These are phyloP conservation scores for Psophocarpus tetragonolobus DNA, from an alignment of 306 rosid genomes.

Conservation along the genomic window DNA sequence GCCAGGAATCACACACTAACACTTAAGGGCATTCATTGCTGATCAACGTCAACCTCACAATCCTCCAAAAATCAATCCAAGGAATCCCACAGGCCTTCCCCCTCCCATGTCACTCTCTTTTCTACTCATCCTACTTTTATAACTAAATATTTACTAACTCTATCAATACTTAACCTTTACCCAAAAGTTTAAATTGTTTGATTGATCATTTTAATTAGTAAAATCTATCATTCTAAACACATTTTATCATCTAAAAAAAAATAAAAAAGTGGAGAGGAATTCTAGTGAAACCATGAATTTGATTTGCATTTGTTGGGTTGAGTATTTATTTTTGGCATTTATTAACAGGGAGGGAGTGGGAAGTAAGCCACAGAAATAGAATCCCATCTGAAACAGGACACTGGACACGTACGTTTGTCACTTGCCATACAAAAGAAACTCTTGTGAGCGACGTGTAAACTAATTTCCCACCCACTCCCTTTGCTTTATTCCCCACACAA, in stretches of 20 bases:
- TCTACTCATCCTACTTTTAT: too few species aligned
- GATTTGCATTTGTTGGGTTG: too few species aligned
- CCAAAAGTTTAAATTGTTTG: too few species aligned
- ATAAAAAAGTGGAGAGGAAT: too few species aligned
- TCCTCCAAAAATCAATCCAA: conserved; percentile 52
- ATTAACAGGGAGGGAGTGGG: neutral
- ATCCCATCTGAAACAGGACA: conserved; percentile 50
- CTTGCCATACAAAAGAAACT: conserved; percentile 57
- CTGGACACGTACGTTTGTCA: conserved; percentile 74
- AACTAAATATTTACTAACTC: too few species aligned
- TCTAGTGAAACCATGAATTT: too few species aligned
- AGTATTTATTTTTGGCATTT: conserved; percentile 32
- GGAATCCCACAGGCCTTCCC: conserved; percentile 26
- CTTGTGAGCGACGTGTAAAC: conserved; percentile 63
- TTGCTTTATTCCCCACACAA: conserved; percentile 41
- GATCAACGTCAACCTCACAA: conserved; percentile 55
- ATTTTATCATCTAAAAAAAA: too few species aligned
- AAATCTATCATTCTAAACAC: too few species aligned
- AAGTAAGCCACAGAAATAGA: conserved; percentile 54
- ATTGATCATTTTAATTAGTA: too few species aligned
- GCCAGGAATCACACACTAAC: conserved; percentile 14
- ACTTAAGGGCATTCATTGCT: neutral
- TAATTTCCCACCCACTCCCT: conserved; percentile 57
- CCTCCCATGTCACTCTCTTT: neutral
- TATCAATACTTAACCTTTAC: too few species aligned